A percentile compares a stretch with the other conserved stretches of the same genome.
Conservation (phyloP, 352 stramenopile species). For the Plasmopara viticola region DNA sequence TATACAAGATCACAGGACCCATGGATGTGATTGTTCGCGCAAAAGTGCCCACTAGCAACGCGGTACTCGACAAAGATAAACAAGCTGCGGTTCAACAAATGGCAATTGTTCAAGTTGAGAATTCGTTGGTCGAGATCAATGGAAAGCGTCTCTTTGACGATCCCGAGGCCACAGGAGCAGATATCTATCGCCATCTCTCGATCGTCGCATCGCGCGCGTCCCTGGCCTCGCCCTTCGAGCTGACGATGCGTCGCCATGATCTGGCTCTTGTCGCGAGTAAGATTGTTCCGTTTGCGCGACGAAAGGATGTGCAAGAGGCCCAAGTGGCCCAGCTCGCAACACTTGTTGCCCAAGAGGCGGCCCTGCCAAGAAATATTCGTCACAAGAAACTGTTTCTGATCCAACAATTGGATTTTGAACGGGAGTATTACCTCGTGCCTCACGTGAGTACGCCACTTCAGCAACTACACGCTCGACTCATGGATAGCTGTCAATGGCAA, state of each 20-base stretch:
- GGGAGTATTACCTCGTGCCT: conserved; percentile 42
- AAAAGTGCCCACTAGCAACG: conserved; percentile 18
- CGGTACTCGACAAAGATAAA: conserved; percentile 14
- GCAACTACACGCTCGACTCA: conserved; percentile 36
- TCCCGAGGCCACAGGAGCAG: conserved; percentile 16
- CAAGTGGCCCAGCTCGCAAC: conserved; percentile 38
- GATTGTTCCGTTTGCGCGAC: conserved; percentile 53
- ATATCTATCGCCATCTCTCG: conserved; percentile 27
- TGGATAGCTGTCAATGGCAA: conserved; percentile 50
- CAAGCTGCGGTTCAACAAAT: conserved; percentile 26
- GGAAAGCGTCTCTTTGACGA: conserved; percentile 30
- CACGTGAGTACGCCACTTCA: conserved; percentile 41
- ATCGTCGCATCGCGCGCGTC: conserved; percentile 25
- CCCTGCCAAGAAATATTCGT: conserved; percentile 23
- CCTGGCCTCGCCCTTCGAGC: conserved; percentile 37
- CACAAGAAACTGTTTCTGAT: conserved; percentile 53
- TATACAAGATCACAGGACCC: conserved; percentile 22
- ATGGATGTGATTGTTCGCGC: conserved; percentile 26
- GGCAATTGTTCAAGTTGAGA: conserved; percentile 32
- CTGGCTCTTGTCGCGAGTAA: conserved; percentile 37
- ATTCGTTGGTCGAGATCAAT: conserved; percentile 46
- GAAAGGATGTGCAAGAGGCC: conserved; percentile 44
- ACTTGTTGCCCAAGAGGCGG: conserved; percentile 33
- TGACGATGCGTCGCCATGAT: conserved; percentile 56
- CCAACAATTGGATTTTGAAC: conserved; percentile 56